Evolutionary conservation across 1,284 basidiomycete genomes (phyloP).

Genomic region (Microbotryum silenes-acaulis): DNA sequence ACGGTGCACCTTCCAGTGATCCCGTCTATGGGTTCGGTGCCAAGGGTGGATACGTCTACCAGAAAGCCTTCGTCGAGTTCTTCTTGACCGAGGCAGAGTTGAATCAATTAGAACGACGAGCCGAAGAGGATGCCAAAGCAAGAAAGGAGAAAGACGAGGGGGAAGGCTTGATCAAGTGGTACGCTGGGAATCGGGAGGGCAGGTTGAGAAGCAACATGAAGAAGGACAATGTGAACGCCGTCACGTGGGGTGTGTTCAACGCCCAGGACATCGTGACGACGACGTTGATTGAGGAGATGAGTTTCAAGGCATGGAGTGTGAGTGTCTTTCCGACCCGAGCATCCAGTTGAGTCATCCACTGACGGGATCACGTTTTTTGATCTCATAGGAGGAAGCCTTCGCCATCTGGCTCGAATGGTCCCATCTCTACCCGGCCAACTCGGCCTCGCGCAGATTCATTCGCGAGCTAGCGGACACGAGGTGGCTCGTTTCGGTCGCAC

Average conservation of each 20-base stretch:
- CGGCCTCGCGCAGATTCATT: constrained; percentile 63
- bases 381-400: constrained; percentile 81
- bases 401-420: constrained; percentile 95
- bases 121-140: constrained; percentile 10
- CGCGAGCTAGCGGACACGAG: constrained; percentile 62
- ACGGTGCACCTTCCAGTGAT: constrained; percentile 80
- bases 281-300: constrained; percentile 45
- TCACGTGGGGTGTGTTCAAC: constrained; percentile 46
- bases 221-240: constrained; percentile 43
- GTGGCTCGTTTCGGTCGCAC: constrained; percentile 89
- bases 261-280: constrained; percentile 46
- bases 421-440: constrained; percentile 68
- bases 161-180: constrained; percentile 40
- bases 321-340: constrained; percentile 29
- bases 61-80: constrained; percentile 97
- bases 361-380: constrained; percentile 15
- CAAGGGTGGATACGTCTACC: constrained; percentile 82
- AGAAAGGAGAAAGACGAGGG: constrained; percentile 16
- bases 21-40: constrained; percentile 88
- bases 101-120: constrained; percentile 49
- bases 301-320: constrained; percentile 53
- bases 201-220: constrained; percentile 41
- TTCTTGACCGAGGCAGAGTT: constrained; percentile 66
- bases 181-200: constrained; percentile 63
- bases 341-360: not conserved